Percentiles rank a stretch among this genome's conserved stretches.
Evolutionary conservation across 2,329 filamentous ascomycete genomes (phyloP).

Genomic region (Aureobasidium mangrovei): DNA sequence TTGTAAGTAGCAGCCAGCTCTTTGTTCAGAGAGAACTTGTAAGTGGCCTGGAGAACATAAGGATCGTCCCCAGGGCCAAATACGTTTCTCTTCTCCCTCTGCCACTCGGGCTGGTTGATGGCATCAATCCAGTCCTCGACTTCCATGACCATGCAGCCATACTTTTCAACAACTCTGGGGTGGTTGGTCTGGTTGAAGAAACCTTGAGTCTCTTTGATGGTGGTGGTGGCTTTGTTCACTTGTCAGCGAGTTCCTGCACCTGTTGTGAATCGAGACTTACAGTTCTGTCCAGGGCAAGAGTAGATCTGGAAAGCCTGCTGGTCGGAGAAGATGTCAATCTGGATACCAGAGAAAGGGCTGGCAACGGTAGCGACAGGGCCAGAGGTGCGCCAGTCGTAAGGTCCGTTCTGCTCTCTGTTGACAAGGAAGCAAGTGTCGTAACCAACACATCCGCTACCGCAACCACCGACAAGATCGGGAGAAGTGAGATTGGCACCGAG

Average conservation of each 20-base stretch:
- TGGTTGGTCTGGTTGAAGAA: constrained; percentile 45
- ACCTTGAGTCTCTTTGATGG: constrained; percentile 64
- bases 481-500: constrained; percentile 61
- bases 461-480: constrained; percentile 59
- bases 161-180: constrained; percentile 58
- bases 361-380: constrained; percentile 57
- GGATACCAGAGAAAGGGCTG: constrained; percentile 71
- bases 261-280: constrained; percentile 39
- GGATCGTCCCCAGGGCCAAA: constrained; percentile 37
- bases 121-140: constrained; percentile 90
- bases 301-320: constrained; percentile 87
- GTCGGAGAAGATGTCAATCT: constrained; percentile 70
- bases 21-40: constrained; percentile 34
- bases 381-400: constrained; percentile 55
- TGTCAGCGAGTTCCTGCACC: constrained; percentile 17
- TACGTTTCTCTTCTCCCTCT: constrained; percentile 48
- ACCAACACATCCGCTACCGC: constrained; percentile 72
- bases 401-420: constrained; percentile 49
- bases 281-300: constrained; percentile 69
- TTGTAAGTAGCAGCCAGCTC: constrained; percentile 15
- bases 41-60: constrained; percentile 37
- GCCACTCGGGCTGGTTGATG: constrained; percentile 88
- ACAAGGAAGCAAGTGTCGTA: constrained; percentile 72
- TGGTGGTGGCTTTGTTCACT: constrained; percentile 37
- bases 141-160: constrained; percentile 84